phyloP scores from a whole-genome alignment of 2,329 filamentous ascomycete genomes.

The Xylariaceae sp. region DNA sequence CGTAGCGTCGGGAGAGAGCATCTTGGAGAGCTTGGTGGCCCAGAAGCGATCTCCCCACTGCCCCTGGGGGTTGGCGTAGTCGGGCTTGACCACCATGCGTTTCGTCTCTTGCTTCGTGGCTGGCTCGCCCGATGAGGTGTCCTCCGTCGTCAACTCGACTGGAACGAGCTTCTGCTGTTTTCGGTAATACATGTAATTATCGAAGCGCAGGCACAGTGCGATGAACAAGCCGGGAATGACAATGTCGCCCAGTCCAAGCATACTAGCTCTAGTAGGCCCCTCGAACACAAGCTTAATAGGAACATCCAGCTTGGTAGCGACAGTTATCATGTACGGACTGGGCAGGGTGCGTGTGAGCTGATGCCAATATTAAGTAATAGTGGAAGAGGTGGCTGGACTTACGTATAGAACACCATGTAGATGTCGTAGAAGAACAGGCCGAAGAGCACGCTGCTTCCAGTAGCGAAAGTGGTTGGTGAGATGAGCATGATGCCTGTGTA shows the following conservation, averaged over 20 bases:
- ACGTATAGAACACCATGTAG: conserved; percentile 82
- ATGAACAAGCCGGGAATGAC: conserved; percentile 89
- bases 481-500: conserved; percentile 76
- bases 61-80: conserved; percentile 54
- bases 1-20: conserved; percentile 21
- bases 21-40: conserved; percentile 38
- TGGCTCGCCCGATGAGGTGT: conserved; percentile 24
- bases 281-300: conserved; percentile 85
- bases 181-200: conserved; percentile 77
- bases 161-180: conserved; percentile 49
- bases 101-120: conserved; percentile 26
- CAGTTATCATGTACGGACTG: conserved; percentile 74
- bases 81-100: conserved; percentile 41
- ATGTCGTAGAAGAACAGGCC: conserved; percentile 94
- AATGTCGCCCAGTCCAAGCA: conserved; percentile 92
- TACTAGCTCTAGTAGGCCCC: conserved; percentile 59
- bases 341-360: conserved; percentile 12
- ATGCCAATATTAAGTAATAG: not conserved
- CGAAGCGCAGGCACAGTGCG: conserved; percentile 80
- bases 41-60: conserved; percentile 82
- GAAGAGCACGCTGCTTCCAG: conserved; percentile 67
- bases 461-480: conserved; percentile 82
- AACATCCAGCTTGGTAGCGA: conserved; percentile 82
- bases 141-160: conserved; percentile 27
- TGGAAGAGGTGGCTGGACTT: conserved; percentile 23